Evolutionary conservation across 352 stramenopile genomes (phyloP), one percentile per base, ranked within the genome.

Genomic region (Globisporangium heterothallicum): DNA sequence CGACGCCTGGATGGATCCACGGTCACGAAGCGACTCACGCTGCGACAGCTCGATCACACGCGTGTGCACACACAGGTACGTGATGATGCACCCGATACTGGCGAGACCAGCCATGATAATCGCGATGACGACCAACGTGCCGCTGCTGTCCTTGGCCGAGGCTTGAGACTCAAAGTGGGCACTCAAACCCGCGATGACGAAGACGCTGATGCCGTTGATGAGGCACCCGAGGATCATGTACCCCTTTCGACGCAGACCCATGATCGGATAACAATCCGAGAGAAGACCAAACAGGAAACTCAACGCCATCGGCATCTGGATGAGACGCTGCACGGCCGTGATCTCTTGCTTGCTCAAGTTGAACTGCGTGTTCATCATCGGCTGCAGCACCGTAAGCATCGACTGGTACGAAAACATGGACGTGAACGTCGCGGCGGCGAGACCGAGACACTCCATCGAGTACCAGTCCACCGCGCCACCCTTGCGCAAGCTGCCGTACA

Each of bases 241-340:
- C 12, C 83, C 79, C 67, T 96, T 97, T 42, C 88, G 77, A 19
- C 84, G 86, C 16, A 92, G 71, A 2, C 88, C 87, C 69, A 88
- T 86, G 68, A 97, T 92, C 29, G 92, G 89, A 56, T 94, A 91
- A 45, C 76, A 95, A 61, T 98, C 88, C 16, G 77, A 94, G 12
- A 97, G 54, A 2, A 97, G 66, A 27, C 89, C 89, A 35, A 96
- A 75, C 12, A 97, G 66, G 40, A 97, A 89, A 66, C 88, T 96
- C 43, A 96, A 74, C 14, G 73, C 78, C 78, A 89, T 95, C 25
- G 88, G 86, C 53, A 97, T 68, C 40, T 93, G 67, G 27, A 95
- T 77, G 8, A 87, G 61, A 9, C 77, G 78, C 29, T 71, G 53
- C 4, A 80, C 72, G 2, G 73, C 61, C n/a, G 68, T 47, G 51